A percentile compares a stretch with the other conserved stretches of the same genome.
Evolutionary conservation across 208 protist species (phyloP).

Genomic region (Crithidia expoeki): DNA sequence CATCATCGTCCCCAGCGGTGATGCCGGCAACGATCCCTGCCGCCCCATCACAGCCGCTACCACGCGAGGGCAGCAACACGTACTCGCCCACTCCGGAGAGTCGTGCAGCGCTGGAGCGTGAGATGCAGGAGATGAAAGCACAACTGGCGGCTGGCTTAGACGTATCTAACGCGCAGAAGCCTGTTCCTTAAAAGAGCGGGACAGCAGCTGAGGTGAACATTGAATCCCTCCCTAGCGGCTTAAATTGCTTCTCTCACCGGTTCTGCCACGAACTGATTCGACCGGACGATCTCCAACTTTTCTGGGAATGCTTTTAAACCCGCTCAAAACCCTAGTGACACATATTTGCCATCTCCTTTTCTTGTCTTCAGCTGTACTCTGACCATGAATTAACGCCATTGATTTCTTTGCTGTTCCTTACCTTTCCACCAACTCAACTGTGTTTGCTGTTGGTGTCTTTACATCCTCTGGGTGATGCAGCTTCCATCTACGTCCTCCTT

Average conservation of each 20-base stretch:
- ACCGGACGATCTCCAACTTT: neutral
- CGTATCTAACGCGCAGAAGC: constrained; percentile 12
- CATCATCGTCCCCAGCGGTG: too few species aligned
- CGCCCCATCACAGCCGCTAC: neutral
- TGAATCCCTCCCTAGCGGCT: too few species aligned
- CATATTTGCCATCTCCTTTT: constrained; percentile 1
- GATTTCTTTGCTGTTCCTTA: neutral
- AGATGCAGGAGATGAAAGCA: constrained; percentile 30
- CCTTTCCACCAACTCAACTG: neutral
- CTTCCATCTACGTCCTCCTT: too few species aligned
- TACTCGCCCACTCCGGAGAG: neutral
- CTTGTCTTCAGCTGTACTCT: constrained; percentile 15
- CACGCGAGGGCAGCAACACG: constrained; percentile 5
- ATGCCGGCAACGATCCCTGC: neutral
- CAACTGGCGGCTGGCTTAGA: neutral
- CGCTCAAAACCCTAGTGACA: neutral
- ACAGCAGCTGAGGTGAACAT: too few species aligned
- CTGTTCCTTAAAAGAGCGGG: neutral
- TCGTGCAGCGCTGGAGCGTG: neutral
- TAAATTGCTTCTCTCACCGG: too few species aligned
- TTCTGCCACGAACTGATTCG: neutral
- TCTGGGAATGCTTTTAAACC: neutral
- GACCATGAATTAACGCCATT: too few species aligned
- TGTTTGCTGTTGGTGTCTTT: too few species aligned
- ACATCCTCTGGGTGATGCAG: too few species aligned